These are phyloP conservation scores for Exobasidium cylindrosporum DNA, from an alignment of 1,284 basidiomycete species.

Conservation along the genomic window DNA sequence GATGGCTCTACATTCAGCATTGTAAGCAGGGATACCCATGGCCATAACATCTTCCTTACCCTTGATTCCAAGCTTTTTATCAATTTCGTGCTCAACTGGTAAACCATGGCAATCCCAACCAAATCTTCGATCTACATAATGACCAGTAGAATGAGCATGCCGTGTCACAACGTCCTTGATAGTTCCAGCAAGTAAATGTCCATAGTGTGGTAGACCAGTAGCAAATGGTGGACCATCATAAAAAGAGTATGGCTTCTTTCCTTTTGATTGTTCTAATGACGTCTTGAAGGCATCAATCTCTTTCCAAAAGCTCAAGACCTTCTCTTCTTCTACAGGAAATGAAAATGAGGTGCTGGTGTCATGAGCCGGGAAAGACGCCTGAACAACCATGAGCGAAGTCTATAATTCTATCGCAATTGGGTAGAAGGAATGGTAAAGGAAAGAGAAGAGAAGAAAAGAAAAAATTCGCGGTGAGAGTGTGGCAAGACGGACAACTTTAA, in stretches of 20 bases:
- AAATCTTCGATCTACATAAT: conserved; percentile 90
- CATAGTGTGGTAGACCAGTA: conserved; percentile 94
- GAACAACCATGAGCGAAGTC: neutral
- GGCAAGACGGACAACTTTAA: too few species aligned
- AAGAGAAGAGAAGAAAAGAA: too few species aligned
- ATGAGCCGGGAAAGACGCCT: conserved; percentile 16
- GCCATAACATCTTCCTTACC: conserved; percentile 88
- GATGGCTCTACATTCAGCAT: conserved; percentile 91
- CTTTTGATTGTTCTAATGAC: conserved; percentile 84
- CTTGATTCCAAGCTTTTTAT: conserved; percentile 90
- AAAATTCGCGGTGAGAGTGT: too few species aligned
- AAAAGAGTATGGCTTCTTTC: conserved; percentile 84
- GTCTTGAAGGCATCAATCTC: conserved; percentile 98
- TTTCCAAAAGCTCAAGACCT: conserved; percentile 86
- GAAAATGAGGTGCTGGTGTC: conserved; percentile 70
- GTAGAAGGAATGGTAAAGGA: too few species aligned
- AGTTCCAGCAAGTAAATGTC: conserved; percentile 64
- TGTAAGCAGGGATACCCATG: conserved; percentile 97
- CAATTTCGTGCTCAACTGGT: conserved; percentile 98
- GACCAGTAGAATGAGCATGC: conserved; percentile 88
- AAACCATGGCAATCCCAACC: conserved; percentile 99
- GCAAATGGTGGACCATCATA: conserved; percentile 98
- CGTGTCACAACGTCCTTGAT: conserved; percentile 98
- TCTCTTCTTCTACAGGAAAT: conserved; percentile 88
- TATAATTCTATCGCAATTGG: too few species aligned